phyloP scores from a whole-genome alignment of 73 alveolate genomes.

The Breviolum minutum region DNA sequence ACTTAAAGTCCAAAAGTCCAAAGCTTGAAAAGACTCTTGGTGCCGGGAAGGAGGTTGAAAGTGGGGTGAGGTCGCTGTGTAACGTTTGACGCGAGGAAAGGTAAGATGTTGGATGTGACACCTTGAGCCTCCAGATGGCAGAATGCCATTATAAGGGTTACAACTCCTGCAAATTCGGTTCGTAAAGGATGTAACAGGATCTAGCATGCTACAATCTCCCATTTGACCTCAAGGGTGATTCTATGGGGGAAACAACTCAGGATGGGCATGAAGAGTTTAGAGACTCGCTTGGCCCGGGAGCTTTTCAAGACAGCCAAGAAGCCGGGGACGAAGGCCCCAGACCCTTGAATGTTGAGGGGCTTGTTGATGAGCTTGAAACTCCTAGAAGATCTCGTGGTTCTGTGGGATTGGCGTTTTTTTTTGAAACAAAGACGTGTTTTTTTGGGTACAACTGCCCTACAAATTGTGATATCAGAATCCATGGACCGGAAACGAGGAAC shows the following conservation, averaged over 20 bases:
- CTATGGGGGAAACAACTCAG: background rate
- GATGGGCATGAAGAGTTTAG: conserved; percentile 89
- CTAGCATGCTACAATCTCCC: too few species aligned
- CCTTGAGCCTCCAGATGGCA: too few species aligned
- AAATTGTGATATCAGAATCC: background rate
- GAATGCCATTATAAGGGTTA: too few species aligned
- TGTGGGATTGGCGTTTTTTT: background rate
- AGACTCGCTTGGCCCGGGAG: conserved; percentile 42
- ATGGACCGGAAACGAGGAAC: background rate
- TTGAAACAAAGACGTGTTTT: background rate
- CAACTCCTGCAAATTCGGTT: too few species aligned
- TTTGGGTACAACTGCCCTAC: background rate
- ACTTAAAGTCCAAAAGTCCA: background rate
- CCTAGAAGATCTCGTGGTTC: background rate
- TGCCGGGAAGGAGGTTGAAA: background rate
- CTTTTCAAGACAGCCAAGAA: conserved; percentile 58
- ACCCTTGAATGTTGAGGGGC: background rate
- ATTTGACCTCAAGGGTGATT: background rate
- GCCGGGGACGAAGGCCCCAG: background rate
- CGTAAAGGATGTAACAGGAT: too few species aligned
- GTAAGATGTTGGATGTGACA: too few species aligned
- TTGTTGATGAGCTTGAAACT: background rate
- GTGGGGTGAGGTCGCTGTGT: too few species aligned
- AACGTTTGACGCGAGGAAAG: too few species aligned
- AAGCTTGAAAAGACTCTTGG: conserved; percentile 20